Percentiles rank a stretch among this genome's conserved stretches.
phyloP scores from a whole-genome alignment of 2,329 filamentous ascomycete genomes.

The Boeremia exigua region DNA sequence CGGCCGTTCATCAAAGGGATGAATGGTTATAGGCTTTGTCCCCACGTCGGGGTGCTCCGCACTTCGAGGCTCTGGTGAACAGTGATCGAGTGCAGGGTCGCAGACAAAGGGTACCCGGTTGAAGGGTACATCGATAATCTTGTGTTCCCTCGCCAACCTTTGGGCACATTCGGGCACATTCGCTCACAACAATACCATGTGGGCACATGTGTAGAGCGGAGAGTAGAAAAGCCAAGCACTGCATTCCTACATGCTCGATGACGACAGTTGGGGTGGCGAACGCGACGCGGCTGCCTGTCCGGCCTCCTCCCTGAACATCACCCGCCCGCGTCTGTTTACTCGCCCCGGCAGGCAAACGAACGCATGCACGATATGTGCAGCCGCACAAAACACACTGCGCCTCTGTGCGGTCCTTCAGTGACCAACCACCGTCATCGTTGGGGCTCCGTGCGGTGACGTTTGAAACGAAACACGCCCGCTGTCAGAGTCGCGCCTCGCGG shows the following conservation, averaged over 20 bases:
- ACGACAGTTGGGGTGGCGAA: conserved; percentile 13
- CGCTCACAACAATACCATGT: background rate
- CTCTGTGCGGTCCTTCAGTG: background rate
- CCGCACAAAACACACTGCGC: conserved; percentile 5
- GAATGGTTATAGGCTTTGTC: background rate
- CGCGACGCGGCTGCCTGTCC: conserved; percentile 16
- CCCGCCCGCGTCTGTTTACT: background rate
- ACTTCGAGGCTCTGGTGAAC: conserved; percentile 15
- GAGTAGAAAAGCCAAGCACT: background rate
- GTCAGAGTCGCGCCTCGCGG: conserved; percentile 7
- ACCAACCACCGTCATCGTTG: background rate
- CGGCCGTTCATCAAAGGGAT: background rate
- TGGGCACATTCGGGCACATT: too few relatives aligned
- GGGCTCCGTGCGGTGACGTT: conserved; percentile 2
- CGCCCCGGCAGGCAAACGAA: background rate
- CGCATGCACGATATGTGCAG: conserved; percentile 1
- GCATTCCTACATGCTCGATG: background rate
- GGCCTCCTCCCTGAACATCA: conserved; percentile 15
- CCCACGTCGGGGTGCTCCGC: conserved; percentile 3
- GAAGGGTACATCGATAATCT: conserved; percentile 8
- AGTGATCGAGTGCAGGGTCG: background rate
- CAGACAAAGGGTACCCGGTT: background rate
- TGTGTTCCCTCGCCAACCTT: conserved; percentile 4
- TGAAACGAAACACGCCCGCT: conserved; percentile 16
- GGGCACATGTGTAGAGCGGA: background rate